Conservation (phyloP, 2,329 filamentous ascomycete genomes). For the Phyllosticta citribraziliensis region DNA sequence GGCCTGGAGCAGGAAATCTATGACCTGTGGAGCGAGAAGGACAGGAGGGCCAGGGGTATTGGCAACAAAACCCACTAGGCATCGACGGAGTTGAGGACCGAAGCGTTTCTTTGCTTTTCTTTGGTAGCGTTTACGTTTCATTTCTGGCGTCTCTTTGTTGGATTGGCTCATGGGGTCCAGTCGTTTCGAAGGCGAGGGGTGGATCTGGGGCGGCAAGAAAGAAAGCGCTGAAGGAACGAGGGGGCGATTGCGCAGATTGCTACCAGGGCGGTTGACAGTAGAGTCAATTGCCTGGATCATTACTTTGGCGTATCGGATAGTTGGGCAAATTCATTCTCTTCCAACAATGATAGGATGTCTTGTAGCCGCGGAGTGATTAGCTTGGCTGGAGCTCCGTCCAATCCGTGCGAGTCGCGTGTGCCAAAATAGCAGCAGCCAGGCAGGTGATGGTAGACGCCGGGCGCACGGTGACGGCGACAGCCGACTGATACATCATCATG, state of each 20-base stretch:
- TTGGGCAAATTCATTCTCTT: slow-evolving; percentile 23
- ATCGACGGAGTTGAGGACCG: slow-evolving; percentile 13
- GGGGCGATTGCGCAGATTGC: slow-evolving; percentile 23
- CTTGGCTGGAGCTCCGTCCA: slow-evolving; percentile 28
- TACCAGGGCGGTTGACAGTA: slow-evolving; percentile 4
- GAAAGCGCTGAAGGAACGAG: slow-evolving; percentile 17
- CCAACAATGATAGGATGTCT: slow-evolving; percentile 19
- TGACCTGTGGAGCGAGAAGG: slow-evolving; percentile 51
- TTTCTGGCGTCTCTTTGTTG: slow-evolving; percentile 21
- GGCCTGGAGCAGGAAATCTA: slow-evolving; percentile 60
- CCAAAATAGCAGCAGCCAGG: slow-evolving; percentile 16
- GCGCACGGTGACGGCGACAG: slow-evolving; percentile 18
- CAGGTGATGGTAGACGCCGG: slow-evolving; percentile 6
- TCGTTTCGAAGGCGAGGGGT: slow-evolving; percentile 21
- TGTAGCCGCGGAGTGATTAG: slow-evolving; percentile 29
- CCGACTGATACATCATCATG: not conserved
- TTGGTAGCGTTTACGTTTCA: slow-evolving; percentile 17
- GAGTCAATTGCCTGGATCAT: slow-evolving; percentile 17
- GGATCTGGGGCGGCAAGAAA: slow-evolving; percentile 22
- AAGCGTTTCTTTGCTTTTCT: not conserved
- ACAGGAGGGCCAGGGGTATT: slow-evolving; percentile 23
- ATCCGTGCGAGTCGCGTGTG: slow-evolving; percentile 31
- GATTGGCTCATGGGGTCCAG: slow-evolving; percentile 22
- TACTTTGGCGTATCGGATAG: slow-evolving; percentile 14
- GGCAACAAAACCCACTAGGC: slow-evolving; percentile 13